Base-by-base conservation (phyloP, 495 filamentous ascomycete species). In the Usnea hakonensis region DNA sequence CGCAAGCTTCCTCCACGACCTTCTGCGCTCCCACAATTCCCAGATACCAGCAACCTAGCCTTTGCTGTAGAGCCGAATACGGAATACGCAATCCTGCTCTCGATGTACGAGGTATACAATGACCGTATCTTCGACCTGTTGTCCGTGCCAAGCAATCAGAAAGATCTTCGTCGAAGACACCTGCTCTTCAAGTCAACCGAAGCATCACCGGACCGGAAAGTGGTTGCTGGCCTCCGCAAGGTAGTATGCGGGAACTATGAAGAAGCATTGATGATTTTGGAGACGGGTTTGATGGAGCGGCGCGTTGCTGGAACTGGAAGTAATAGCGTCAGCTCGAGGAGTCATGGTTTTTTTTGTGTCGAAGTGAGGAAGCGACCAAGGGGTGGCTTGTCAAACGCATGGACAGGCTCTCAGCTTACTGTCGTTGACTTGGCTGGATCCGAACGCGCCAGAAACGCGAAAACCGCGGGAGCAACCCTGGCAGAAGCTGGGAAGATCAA, bases 71-170 rank as follows among this genome's bases (percentile, higher is more conserved):
- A 94, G 59, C 76, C 80, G 0, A 83, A 82, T 28, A 82, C 89
- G 60, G 91, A 97, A 64, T 97, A 96, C 69, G 87, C 91, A 6
- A 85, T 98, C 61, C 71, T 98, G 10, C 80, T 97, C 1, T 95
- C 90, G 21, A 98, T 97, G 94, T 98, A 97, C 74, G 95, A 98
- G 74, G 94, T 98, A 21, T 97, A 98, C 77, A 97, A 97, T 72
- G 94, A 98, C 73, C 86, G 93, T 16, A 97, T 98, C 57, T 98
- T 94, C 68, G 94, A 98, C 69, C 85, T 98, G 4, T 75, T 98
- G 2, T 86, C 88, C 1, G 78, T 81, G 1, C 71, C 78, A 3
- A 74, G 78, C 30, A 72, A 70, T 43, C 67, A 76, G 52, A 92
- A 92, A 72, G 87, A 91, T 58, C 79, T 79, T 52, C 79, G 87